Percentiles rank a stretch among this genome's conserved stretches.
Conservation (phyloP, 23 red algal species). For the Gracilaria gracilis region DNA sequence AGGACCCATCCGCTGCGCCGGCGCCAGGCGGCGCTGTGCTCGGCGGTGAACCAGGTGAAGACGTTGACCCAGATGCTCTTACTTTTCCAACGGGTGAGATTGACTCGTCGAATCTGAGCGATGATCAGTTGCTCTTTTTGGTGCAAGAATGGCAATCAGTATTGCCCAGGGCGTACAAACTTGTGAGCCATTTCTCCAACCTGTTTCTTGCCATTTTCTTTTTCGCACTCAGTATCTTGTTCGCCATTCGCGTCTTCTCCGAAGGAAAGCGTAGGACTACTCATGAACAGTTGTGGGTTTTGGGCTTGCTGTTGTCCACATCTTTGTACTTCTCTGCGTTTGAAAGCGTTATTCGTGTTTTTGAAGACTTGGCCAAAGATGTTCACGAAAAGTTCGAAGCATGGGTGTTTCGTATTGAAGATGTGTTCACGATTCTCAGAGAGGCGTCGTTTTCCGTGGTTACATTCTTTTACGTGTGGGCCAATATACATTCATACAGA, state of each 20-base stretch:
- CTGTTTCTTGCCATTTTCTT: conserved; percentile 43
- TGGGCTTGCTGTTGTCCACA: conserved; percentile 8
- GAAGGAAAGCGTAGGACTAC: conserved; percentile 19
- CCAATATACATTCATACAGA: conserved; percentile 72
- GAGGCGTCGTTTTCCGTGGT: conserved; percentile 54
- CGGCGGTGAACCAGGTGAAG: background rate
- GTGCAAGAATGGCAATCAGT: background rate
- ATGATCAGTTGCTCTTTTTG: background rate
- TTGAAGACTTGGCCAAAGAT: background rate
- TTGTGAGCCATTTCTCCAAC: conserved; percentile 14
- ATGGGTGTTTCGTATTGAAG: conserved; percentile 32
- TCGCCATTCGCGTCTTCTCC: conserved; percentile 42
- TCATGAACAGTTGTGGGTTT: conserved; percentile 78
- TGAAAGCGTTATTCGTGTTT: conserved; percentile 14
- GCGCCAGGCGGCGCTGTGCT: background rate
- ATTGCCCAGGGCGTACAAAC: background rate
- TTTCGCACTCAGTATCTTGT: conserved; percentile 25
- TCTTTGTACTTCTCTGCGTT: conserved; percentile 31
- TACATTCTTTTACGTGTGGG: conserved; percentile 75
- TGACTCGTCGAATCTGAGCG: background rate
- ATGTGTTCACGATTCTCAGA: conserved; percentile 33
- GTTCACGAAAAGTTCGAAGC: background rate
- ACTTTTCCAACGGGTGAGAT: background rate
- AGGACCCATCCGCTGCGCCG: background rate
- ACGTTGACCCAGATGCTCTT: background rate